These are phyloP conservation scores for Cercospora citrullina DNA, from an alignment of 2,329 filamentous ascomycete species.

Conservation along the genomic window DNA sequence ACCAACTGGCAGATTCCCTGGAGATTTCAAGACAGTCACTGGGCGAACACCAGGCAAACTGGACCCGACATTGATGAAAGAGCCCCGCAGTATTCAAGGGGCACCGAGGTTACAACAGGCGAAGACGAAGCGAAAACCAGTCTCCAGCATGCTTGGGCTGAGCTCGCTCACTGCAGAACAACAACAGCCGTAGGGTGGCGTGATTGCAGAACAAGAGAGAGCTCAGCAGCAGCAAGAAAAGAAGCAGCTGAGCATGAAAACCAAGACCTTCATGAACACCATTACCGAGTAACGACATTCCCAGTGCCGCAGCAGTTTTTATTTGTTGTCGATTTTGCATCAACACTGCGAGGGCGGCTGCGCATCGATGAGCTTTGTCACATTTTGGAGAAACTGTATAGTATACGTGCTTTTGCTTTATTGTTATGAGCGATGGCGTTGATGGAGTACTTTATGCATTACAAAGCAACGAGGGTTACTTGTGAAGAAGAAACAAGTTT, in stretches of 20 bases:
- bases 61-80: slow-evolving; percentile 84
- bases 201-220: slow-evolving; percentile 10
- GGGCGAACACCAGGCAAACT: slow-evolving; percentile 75
- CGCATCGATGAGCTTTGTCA: not conserved
- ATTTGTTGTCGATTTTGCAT: not conserved
- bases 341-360: not conserved
- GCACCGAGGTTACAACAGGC: slow-evolving; percentile 63
- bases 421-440: not conserved
- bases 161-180: slow-evolving; percentile 30
- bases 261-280: not conserved
- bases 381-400: not conserved
- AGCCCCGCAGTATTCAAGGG: slow-evolving; percentile 85
- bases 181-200: slow-evolving; percentile 20
- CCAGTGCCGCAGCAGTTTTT: not conserved
- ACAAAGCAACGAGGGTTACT: not conserved
- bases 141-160: slow-evolving; percentile 44
- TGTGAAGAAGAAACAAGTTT: not conserved
- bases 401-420: not conserved
- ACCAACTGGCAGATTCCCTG: slow-evolving; percentile 55
- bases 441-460: not conserved
- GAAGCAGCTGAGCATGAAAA: slow-evolving; percentile 6
- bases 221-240: slow-evolving; percentile 10
- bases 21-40: slow-evolving; percentile 60
- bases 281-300: slow-evolving; percentile 9
- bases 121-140: slow-evolving; percentile 53